Conservation (phyloP, 2,329 filamentous ascomycete species). For the Zasmidium cellare region DNA sequence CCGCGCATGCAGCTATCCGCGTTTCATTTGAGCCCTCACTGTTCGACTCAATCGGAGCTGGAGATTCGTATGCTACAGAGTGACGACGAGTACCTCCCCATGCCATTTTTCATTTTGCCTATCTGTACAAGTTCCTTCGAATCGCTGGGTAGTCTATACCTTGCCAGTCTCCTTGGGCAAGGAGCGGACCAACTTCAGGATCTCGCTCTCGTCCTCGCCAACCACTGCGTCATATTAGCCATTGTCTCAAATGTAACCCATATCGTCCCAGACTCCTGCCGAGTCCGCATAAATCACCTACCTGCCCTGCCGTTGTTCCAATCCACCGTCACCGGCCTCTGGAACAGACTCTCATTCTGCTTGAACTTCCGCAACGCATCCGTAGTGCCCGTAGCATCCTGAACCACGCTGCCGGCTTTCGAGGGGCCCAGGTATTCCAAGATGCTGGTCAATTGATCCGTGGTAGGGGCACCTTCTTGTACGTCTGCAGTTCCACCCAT, state of each 20-base stretch:
- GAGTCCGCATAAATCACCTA: constrained; percentile 30
- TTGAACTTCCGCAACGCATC: constrained; percentile 82
- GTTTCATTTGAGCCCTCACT: neutral
- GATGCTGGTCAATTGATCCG: constrained; percentile 79
- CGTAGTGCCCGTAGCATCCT: constrained; percentile 69
- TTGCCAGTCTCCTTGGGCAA: constrained; percentile 46
- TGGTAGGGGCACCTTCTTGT: constrained; percentile 75
- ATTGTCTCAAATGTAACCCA: neutral
- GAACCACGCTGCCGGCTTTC: constrained; percentile 65
- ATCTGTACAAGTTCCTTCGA: neutral
- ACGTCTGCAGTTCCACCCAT: constrained; percentile 53
- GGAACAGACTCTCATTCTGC: constrained; percentile 66
- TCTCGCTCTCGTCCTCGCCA: constrained; percentile 83
- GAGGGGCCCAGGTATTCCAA: constrained; percentile 73
- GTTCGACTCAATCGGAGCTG: neutral
- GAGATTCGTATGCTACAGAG: neutral
- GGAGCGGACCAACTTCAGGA: constrained; percentile 74
- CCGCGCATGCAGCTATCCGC: neutral
- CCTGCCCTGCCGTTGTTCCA: constrained; percentile 88
- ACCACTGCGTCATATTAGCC: constrained; percentile 48
- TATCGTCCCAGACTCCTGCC: neutral
- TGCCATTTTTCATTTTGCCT: neutral
- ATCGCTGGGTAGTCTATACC: constrained; percentile 9
- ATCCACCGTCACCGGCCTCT: constrained; percentile 81
- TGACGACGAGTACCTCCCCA: neutral